Percentiles rank a stretch among this genome's conserved stretches.
Evolutionary conservation across 2,329 filamentous ascomycete genomes (phyloP).

Genomic region (Lachnellula cervina): DNA sequence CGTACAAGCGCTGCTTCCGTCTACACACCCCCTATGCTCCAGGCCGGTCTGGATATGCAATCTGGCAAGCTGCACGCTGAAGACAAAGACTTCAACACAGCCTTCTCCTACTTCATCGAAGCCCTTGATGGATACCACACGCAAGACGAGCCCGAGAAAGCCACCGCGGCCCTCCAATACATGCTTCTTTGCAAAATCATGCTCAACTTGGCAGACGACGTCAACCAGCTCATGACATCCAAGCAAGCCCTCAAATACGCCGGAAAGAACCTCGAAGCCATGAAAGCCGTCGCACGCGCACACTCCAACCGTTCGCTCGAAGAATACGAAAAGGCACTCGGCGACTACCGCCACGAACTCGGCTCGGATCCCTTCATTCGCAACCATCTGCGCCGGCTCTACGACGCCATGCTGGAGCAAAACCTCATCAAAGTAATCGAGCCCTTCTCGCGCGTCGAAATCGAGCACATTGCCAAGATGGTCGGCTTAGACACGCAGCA

Average conservation of each 20-base stretch:
- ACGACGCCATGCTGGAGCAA: conserved; percentile 98
- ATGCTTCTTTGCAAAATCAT: conserved; percentile 99
- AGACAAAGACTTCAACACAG: conserved; percentile 98
- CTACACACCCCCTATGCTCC: conserved; percentile 90
- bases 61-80: conserved; percentile 98
- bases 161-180: conserved; percentile 97
- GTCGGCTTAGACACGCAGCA: conserved; percentile 93
- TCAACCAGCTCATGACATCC: conserved; percentile 87
- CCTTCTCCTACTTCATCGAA: conserved; percentile 99
- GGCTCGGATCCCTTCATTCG: conserved; percentile 94
- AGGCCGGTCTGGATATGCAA: conserved; percentile 98
- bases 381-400: conserved; percentile 89
- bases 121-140: conserved; percentile 94
- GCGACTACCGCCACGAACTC: conserved; percentile 86
- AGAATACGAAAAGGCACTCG: conserved; percentile 91
- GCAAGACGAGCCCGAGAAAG: conserved; percentile 80
- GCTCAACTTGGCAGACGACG: conserved; percentile 94
- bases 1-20: conserved; percentile 94
- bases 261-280: conserved; percentile 91
- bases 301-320: conserved; percentile 94
- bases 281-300: conserved; percentile 96
- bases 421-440: conserved; percentile 99
- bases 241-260: conserved; percentile 98
- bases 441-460: conserved; percentile 95
- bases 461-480: conserved; percentile 95